A percentile compares a stretch with the other conserved stretches of the same genome.
Conservation (phyloP, 768 basidiomycete species). For the Psilocybe cyanescens region DNA sequence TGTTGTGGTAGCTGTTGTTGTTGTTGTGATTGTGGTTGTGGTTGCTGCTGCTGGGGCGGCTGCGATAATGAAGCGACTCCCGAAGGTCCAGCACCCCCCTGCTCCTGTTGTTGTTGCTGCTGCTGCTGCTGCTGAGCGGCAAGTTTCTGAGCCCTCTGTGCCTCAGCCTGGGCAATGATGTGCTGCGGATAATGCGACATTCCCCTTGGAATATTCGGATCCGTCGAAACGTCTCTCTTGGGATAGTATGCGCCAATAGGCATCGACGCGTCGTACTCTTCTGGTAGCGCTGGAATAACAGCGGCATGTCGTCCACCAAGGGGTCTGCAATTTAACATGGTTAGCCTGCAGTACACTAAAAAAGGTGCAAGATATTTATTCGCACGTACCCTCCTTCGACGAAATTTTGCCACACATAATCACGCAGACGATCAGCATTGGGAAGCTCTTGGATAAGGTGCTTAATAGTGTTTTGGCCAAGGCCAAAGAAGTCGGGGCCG, state of each 20-base stretch:
- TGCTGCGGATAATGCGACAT: conserved; percentile 54
- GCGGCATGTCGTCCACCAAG: conserved; percentile 83
- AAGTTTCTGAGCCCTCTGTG: conserved; percentile 33
- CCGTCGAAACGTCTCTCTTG: conserved; percentile 28
- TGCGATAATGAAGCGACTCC: conserved; percentile 9
- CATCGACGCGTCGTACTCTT: conserved; percentile 62
- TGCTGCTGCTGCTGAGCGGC: conserved; percentile 11
- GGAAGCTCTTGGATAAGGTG: conserved; percentile 87
- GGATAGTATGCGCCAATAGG: conserved; percentile 53
- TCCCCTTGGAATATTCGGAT: conserved; percentile 38
- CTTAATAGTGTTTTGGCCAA: conserved; percentile 88
- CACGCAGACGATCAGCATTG: conserved; percentile 67
- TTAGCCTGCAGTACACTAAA: neutral
- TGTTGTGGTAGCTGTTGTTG: neutral
- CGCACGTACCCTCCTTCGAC: conserved; percentile 73
- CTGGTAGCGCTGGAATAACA: conserved; percentile 79
- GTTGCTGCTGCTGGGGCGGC: neutral
- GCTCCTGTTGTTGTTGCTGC: conserved; percentile 28
- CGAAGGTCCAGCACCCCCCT: conserved; percentile 23
- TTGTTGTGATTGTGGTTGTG: conserved; percentile 6
- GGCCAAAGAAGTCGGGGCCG: conserved; percentile 87
- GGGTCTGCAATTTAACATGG: conserved; percentile 47
- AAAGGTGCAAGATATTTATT: conserved; percentile 34
- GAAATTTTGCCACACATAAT: conserved; percentile 89
- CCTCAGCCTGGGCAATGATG: conserved; percentile 45